phyloP scores from a whole-genome alignment of 2,329 filamentous ascomycete species.

The Ceratocystis alfenasii region DNA sequence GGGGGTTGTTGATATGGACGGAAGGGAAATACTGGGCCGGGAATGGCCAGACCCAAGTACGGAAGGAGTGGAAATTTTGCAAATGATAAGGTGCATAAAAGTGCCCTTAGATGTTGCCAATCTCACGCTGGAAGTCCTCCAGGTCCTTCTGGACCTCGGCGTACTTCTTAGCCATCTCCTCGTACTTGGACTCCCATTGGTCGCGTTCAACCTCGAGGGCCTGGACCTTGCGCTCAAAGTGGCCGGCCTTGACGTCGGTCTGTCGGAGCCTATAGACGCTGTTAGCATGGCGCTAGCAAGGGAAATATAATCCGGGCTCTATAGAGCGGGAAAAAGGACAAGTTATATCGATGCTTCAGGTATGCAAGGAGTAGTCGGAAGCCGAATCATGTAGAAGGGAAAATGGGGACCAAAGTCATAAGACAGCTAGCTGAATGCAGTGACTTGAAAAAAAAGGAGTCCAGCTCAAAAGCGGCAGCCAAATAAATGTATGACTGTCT shows the following conservation, averaged over 20 bases:
- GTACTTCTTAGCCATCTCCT: conserved; percentile 93
- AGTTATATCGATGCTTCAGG: neutral
- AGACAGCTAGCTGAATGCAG: neutral
- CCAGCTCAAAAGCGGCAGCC: neutral
- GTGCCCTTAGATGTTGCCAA: conserved; percentile 70
- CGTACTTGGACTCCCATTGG: conserved; percentile 95
- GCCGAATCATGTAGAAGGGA: neutral
- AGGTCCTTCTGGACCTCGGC: conserved; percentile 73
- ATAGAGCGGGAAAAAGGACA: neutral
- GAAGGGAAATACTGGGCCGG: neutral
- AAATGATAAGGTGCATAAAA: conserved; percentile 15
- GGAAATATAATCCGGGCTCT: neutral
- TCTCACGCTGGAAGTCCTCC: conserved; percentile 79
- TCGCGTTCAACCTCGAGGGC: conserved; percentile 85
- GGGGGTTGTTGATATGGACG: neutral
- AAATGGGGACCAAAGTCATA: neutral
- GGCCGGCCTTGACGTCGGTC: conserved; percentile 97
- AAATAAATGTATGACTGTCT: no score
- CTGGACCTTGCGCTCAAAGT: conserved; percentile 98
- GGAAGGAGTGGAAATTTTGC: conserved; percentile 14
- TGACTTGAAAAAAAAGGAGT: no score
- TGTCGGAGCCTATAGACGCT: conserved; percentile 65
- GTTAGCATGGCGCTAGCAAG: neutral
- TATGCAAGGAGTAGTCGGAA: neutral
- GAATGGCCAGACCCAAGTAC: neutral